phyloP scores from a whole-genome alignment of 208 protist genomes.

The Trypanosoma cruzi region DNA sequence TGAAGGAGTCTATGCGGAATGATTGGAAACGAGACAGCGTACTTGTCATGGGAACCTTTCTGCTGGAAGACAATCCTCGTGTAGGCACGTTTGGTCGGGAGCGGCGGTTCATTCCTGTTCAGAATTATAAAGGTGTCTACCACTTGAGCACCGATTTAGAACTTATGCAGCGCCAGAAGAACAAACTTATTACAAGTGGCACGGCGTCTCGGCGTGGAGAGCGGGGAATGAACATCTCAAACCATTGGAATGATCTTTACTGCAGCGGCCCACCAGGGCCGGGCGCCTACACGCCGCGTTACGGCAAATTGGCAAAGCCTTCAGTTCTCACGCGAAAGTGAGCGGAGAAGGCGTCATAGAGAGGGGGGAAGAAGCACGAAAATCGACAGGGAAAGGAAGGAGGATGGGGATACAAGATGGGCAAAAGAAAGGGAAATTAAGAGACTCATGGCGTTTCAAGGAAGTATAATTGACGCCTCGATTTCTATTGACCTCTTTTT shows the following conservation, averaged over 20 bases:
- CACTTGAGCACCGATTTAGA: constrained; percentile 53
- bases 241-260: constrained; percentile 26
- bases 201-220: constrained; percentile 18
- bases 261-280: constrained; percentile 54
- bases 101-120: constrained; percentile 61
- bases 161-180: constrained; percentile 36
- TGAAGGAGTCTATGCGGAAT: constrained; percentile 58
- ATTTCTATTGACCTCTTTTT: neutral
- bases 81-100: constrained; percentile 71
- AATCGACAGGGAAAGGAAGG: neutral
- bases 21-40: constrained; percentile 54
- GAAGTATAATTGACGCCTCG: neutral
- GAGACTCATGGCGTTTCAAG: neutral
- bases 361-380: neutral
- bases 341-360: constrained; percentile 1
- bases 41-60: constrained; percentile 57
- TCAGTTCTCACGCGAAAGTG: constrained; percentile 30
- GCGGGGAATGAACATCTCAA: constrained; percentile 28
- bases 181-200: constrained; percentile 1
- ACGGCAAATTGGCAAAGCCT: constrained; percentile 63
- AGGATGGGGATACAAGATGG: neutral
- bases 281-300: constrained; percentile 79
- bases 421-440: neutral
- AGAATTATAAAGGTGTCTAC: constrained; percentile 48
- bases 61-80: constrained; percentile 51